These are phyloP conservation scores for Diaporthe longicolla DNA, from an alignment of 2,329 filamentous ascomycete genomes.

Conservation along the genomic window DNA sequence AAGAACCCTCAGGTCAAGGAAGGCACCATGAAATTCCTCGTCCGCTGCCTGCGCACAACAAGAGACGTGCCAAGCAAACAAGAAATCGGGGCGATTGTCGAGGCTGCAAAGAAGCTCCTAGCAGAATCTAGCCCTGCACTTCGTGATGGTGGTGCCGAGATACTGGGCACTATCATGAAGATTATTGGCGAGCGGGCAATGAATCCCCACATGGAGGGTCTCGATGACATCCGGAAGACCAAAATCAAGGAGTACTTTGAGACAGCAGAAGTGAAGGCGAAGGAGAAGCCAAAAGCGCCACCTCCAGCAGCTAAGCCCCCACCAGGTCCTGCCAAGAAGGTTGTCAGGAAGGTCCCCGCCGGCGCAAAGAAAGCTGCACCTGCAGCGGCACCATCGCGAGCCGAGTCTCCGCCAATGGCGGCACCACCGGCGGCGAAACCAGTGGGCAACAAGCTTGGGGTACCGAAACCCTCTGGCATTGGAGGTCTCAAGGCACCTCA, in stretches of 20 bases:
- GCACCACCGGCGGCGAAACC: conserved; percentile 71
- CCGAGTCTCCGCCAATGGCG: conserved; percentile 66
- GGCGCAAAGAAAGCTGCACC: conserved; percentile 61
- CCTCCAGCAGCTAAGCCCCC: conserved; percentile 68
- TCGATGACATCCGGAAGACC: conserved; percentile 95
- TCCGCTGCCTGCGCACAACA: conserved; percentile 86
- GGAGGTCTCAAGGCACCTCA: conserved; percentile 73
- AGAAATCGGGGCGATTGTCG: conserved; percentile 89
- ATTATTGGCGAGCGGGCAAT: conserved; percentile 97
- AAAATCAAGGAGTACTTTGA: conserved; percentile 96
- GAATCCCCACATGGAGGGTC: conserved; percentile 89
- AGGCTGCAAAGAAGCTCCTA: conserved; percentile 88
- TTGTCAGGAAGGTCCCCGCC: conserved; percentile 63
- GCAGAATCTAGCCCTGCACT: conserved; percentile 90
- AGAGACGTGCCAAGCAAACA: conserved; percentile 86
- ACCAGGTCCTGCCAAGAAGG: conserved; percentile 63
- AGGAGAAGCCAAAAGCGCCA: conserved; percentile 91
- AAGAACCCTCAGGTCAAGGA: conserved; percentile 99
- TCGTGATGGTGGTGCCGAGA: conserved; percentile 90
- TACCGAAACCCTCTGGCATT: conserved; percentile 66
- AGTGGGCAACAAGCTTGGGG: conserved; percentile 66
- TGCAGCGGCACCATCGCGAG: conserved; percentile 54
- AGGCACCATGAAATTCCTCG: conserved; percentile 93
- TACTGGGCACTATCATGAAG: conserved; percentile 96
- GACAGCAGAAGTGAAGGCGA: conserved; percentile 86